phyloP scores from a whole-genome alignment of 164 flowering plant genomes.

The Sedum album region DNA sequence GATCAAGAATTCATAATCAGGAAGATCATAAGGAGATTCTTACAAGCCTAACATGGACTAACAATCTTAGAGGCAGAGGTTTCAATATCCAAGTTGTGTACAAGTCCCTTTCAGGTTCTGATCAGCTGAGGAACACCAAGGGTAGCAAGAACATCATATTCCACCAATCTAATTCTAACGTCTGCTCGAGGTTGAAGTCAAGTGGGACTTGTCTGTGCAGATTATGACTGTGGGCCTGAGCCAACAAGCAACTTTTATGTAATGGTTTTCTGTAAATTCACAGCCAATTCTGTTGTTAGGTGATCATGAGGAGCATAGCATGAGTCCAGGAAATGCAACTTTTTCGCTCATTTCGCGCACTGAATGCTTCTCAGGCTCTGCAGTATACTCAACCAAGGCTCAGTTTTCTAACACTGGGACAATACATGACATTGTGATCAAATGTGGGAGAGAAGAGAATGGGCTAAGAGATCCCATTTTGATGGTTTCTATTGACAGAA shows the following conservation, averaged over 20 bases:
- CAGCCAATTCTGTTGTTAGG: slow-evolving; percentile 49
- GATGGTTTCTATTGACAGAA: slow-evolving; percentile 30
- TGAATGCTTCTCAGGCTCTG: slow-evolving; percentile 45
- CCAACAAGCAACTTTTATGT: slow-evolving; percentile 50
- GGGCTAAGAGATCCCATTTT: slow-evolving; percentile 22
- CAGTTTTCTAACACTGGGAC: slow-evolving; percentile 43
- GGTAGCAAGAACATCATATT: slow-evolving; percentile 21
- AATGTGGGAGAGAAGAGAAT: slow-evolving; percentile 42
- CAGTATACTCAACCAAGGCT: slow-evolving; percentile 56
- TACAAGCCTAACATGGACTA: slow-evolving; percentile 54
- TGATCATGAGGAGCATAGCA: slow-evolving; percentile 28
- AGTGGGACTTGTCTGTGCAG: slow-evolving; percentile 70
- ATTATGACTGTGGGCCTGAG: slow-evolving; percentile 55
- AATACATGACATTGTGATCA: slow-evolving; percentile 55
- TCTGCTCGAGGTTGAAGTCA: slow-evolving; percentile 21
- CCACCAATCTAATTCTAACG: no score
- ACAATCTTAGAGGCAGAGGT: slow-evolving; percentile 31
- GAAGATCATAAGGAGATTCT: slow-evolving; percentile 20
- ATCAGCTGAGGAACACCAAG: slow-evolving; percentile 34
- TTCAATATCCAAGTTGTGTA: slow-evolving; percentile 31
- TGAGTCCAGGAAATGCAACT: slow-evolving; percentile 18
- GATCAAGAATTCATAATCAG: slow-evolving; percentile 21
- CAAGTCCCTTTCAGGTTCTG: slow-evolving; percentile 21
- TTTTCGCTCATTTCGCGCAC: slow-evolving; percentile 43
- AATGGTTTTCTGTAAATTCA: slow-evolving; percentile 36